These are phyloP conservation scores for Brassica nigra DNA, from an alignment of 345 rosid genomes.

Conservation along the genomic window DNA sequence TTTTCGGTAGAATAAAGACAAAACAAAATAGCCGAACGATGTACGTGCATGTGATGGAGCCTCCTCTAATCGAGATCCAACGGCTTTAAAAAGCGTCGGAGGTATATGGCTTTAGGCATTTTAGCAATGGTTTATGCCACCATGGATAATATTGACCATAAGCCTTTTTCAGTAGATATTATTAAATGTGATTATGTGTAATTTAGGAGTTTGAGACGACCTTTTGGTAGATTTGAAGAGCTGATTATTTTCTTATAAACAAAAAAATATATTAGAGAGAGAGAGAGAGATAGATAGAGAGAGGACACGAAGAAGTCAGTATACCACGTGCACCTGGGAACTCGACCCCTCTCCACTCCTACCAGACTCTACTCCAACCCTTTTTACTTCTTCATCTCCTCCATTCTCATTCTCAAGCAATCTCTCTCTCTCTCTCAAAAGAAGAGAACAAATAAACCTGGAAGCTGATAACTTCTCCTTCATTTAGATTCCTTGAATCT, in stretches of 20 bases:
- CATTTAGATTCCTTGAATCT: conserved; percentile 9
- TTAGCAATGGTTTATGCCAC: neutral
- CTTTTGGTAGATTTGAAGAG: conserved; percentile 25
- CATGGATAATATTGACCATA: neutral
- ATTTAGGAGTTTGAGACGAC: neutral
- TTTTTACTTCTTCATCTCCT: conserved; percentile 9
- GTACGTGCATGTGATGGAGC: neutral
- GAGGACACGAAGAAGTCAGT: conserved; percentile 49
- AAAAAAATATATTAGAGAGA: neutral
- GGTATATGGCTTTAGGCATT: neutral
- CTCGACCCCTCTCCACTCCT: conserved; percentile 38
- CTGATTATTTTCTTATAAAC: neutral
- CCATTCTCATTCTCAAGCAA: conserved; percentile 37
- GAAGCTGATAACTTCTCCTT: conserved; percentile 1
- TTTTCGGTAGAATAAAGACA: neutral
- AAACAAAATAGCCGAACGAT: neutral
- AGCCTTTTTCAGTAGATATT: neutral
- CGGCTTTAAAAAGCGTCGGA: neutral
- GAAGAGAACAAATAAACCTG: conserved; percentile 19
- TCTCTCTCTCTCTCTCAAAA: conserved; percentile 40
- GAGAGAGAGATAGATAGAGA: neutral
- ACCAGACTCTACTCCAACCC: conserved; percentile 29
- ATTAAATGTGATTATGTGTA: neutral
- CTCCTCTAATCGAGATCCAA: neutral
- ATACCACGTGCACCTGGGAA: conserved; percentile 66